A percentile compares a stretch with the other conserved stretches of the same genome.
phyloP scores from a whole-genome alignment of 306 rosid genomes.

The Bauhinia variegata region DNA sequence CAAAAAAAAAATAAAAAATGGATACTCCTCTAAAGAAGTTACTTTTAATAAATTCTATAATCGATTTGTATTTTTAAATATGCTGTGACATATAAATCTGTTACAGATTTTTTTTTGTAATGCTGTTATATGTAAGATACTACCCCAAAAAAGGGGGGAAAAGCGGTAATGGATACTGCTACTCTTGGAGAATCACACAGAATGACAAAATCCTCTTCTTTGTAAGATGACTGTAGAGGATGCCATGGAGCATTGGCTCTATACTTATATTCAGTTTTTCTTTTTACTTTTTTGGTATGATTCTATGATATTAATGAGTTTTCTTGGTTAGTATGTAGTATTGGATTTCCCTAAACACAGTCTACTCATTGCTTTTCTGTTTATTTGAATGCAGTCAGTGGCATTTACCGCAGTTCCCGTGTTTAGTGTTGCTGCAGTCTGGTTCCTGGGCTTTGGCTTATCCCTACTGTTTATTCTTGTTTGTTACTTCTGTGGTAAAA shows the following conservation, averaged over 20 bases:
- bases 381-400: conserved; percentile 63
- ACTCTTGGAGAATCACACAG: no score
- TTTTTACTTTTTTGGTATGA: neutral
- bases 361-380: conserved; percentile 27
- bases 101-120: no score
- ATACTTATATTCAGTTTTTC: no score
- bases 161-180: no score
- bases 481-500: conserved; percentile 45
- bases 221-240: no score
- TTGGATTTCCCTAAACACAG: conserved; percentile 2
- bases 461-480: conserved; percentile 47
- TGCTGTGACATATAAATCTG: no score
- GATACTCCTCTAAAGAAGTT: neutral
- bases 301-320: neutral
- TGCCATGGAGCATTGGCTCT: no score
- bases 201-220: no score
- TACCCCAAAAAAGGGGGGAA: no score
- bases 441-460: conserved; percentile 67
- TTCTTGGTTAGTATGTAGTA: neutral
- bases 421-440: conserved; percentile 55
- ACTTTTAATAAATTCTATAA: neutral
- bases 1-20: conserved; percentile 19
- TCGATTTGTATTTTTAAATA: no score
- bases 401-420: conserved; percentile 65
- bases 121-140: no score